Percentiles rank a stretch among this genome's conserved stretches.
Evolutionary conservation across 768 basidiomycete genomes (phyloP).

Genomic region (Pluteus cervinus): DNA sequence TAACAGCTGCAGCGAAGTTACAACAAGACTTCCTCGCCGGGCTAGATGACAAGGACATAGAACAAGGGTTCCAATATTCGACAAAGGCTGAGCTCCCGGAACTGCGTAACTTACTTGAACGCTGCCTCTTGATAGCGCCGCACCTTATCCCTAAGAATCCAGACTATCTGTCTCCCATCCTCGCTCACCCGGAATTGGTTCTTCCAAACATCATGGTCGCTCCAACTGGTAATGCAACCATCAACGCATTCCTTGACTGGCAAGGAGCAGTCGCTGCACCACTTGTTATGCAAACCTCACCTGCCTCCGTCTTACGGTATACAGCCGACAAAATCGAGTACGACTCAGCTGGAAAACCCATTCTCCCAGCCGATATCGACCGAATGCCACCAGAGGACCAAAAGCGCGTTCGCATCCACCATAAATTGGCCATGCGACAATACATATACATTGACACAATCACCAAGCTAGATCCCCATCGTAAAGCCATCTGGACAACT

Average conservation of each 20-base stretch:
- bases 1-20: conserved; percentile 12
- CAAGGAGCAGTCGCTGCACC: conserved; percentile 15
- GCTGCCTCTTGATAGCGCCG: conserved; percentile 18
- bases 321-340: conserved; percentile 8
- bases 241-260: conserved; percentile 23
- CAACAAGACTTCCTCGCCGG: no score
- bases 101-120: conserved; percentile 14
- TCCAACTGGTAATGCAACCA: conserved; percentile 12
- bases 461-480: background rate
- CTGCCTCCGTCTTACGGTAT: conserved; percentile 10
- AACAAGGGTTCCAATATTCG: conserved; percentile 9
- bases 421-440: conserved; percentile 6
- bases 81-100: conserved; percentile 14
- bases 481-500: background rate
- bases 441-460: background rate
- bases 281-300: conserved; percentile 8
- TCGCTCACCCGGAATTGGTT: conserved; percentile 25
- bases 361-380: conserved; percentile 6
- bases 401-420: conserved; percentile 1
- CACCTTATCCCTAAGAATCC: conserved; percentile 18
- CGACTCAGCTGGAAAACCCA: background rate
- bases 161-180: conserved; percentile 13
- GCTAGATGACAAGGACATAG: no score
- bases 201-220: conserved; percentile 19
- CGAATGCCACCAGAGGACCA: conserved; percentile 5